These are phyloP conservation scores for Petunia axillaris DNA, from an alignment of 257 asterid species.

Conservation along the genomic window DNA sequence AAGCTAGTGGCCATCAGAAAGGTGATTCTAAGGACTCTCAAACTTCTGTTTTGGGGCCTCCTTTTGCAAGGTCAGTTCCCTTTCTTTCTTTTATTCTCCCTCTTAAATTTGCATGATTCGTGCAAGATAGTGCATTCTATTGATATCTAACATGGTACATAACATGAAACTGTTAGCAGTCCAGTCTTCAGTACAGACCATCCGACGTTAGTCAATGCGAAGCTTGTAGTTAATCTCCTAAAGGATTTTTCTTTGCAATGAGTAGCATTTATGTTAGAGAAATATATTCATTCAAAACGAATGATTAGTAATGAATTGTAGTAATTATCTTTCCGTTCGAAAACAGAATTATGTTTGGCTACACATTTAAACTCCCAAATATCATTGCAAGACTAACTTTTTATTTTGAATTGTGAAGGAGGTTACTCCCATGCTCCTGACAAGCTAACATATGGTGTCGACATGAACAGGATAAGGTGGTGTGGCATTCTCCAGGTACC, in stretches of 20 bases:
- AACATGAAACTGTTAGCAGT: no score
- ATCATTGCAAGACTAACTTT: not conserved
- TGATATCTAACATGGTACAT: not conserved
- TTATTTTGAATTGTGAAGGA: conserved; percentile 46
- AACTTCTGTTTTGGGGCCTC: conserved; percentile 82
- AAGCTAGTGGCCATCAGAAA: conserved; percentile 48
- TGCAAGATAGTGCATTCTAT: not conserved
- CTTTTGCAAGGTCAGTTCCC: conserved; percentile 70
- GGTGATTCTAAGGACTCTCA: conserved; percentile 67
- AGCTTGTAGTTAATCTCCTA: conserved; percentile 7
- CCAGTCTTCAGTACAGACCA: not conserved
- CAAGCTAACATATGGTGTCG: conserved; percentile 70
- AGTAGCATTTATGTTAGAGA: not conserved
- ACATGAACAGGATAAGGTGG: conserved; percentile 72
- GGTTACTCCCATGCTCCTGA: conserved; percentile 85
- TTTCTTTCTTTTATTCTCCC: conserved; percentile 9
- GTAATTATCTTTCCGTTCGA: not conserved
- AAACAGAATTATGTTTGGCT: conserved; percentile 9
- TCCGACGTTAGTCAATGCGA: not conserved
- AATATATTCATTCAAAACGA: conserved; percentile 6
- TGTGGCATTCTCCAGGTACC: conserved; percentile 85
- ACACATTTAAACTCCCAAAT: not conserved
- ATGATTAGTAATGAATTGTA: not conserved
- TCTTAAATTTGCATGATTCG: not conserved
- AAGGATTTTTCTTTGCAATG: not conserved